Percentiles rank a stretch among this genome's conserved stretches.
Conservation (phyloP, 768 basidiomycete species). For the Auriscalpium orientale region DNA sequence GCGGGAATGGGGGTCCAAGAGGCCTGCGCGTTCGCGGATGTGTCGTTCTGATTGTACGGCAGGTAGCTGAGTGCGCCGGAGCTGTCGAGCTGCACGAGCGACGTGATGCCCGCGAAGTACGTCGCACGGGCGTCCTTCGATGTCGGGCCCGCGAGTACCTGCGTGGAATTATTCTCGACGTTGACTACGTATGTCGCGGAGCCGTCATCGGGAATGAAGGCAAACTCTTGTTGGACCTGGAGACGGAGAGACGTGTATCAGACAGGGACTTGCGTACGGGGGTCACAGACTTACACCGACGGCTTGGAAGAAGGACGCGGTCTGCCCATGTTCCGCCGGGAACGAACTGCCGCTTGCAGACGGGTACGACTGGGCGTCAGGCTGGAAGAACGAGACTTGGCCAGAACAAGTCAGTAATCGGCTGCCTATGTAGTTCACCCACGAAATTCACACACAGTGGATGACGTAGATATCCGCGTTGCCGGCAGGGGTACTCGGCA, state of each 20-base stretch:
- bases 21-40: slow-evolving; percentile 35
- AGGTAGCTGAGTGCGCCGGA: slow-evolving; percentile 54
- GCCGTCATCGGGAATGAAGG: slow-evolving; percentile 70
- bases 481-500: slow-evolving; percentile 60
- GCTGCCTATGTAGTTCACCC: background rate
- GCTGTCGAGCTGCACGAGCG: slow-evolving; percentile 63
- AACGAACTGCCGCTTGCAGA: slow-evolving; percentile 40
- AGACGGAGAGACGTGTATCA: background rate
- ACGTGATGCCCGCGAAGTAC: slow-evolving; percentile 54
- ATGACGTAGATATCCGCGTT: slow-evolving; percentile 78
- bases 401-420: background rate
- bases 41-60: slow-evolving; percentile 42
- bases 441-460: slow-evolving; percentile 45
- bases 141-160: slow-evolving; percentile 49
- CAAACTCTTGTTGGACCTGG: slow-evolving; percentile 66
- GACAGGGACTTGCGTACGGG: background rate
- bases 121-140: slow-evolving; percentile 50
- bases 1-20: slow-evolving; percentile 41
- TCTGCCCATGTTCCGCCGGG: slow-evolving; percentile 62
- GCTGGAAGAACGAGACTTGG: slow-evolving; percentile 75
- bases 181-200: slow-evolving; percentile 68
- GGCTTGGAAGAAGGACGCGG: slow-evolving; percentile 60
- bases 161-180: slow-evolving; percentile 64
- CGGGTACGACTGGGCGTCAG: slow-evolving; percentile 52
- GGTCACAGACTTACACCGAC: slow-evolving; percentile 33